Percentiles rank a stretch among this genome's conserved stretches.
Evolutionary conservation across 768 basidiomycete genomes (phyloP).

Genomic region (Tephrocybe sp.): DNA sequence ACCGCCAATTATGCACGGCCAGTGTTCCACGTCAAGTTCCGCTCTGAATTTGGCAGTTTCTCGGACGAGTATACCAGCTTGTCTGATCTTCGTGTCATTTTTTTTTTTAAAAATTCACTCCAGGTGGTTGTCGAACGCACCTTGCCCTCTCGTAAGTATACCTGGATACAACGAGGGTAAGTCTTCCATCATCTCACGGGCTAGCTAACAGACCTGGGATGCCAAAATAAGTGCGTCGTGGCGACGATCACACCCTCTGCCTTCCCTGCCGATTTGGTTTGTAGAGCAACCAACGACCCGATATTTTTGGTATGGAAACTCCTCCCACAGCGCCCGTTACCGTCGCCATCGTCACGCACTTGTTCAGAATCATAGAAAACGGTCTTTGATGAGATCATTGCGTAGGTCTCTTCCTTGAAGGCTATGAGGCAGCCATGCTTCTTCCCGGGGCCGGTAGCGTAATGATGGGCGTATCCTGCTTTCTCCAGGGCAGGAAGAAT

Average conservation of each 20-base stretch:
- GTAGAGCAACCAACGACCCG: conserved; percentile 70
- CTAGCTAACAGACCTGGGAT: conserved; percentile 82
- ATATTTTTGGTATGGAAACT: conserved; percentile 82
- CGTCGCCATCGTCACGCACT: conserved; percentile 39
- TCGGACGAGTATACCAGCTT: conserved; percentile 72
- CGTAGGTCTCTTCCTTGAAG: conserved; percentile 56
- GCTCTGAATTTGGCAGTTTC: conserved; percentile 59
- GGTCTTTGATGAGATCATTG: conserved; percentile 41
- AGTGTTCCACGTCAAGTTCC: conserved; percentile 41
- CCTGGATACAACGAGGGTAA: conserved; percentile 31
- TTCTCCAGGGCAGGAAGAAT: conserved; percentile 65
- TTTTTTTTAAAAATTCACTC: not conserved
- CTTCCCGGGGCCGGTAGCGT: conserved; percentile 72
- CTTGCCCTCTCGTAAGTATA: conserved; percentile 85
- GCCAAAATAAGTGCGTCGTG: conserved; percentile 96
- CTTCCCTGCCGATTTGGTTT: conserved; percentile 32
- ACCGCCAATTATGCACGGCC: conserved; percentile 85
- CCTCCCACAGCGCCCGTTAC: conserved; percentile 43
- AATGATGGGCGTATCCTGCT: conserved; percentile 64
- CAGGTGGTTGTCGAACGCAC: conserved; percentile 30
- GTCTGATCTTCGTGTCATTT: conserved; percentile 46
- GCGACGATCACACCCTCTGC: conserved; percentile 68
- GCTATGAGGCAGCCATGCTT: conserved; percentile 86
- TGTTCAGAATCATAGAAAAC: conserved; percentile 71
- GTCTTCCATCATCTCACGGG: too few species aligned